Base-by-base conservation (phyloP, 768 basidiomycete species). In the Coprinopsis strossmayeri region DNA sequence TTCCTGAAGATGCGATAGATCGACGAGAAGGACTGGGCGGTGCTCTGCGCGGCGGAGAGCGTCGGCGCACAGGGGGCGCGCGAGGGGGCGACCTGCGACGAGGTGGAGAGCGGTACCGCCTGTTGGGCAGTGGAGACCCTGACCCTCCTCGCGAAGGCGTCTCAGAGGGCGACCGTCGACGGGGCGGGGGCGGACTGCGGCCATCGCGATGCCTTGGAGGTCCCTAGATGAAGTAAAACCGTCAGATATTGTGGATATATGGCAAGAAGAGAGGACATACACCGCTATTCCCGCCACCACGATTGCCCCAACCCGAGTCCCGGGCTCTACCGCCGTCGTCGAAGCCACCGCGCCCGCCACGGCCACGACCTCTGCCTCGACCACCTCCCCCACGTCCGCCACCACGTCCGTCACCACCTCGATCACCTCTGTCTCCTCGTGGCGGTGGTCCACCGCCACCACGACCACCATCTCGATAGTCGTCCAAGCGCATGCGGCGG, bases 401-500 rank as follows among this genome's bases (percentile, higher is more conserved):
- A 3, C 65, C 61, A 45, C 74, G 69, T 35, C 77, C 62, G 3
- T 74, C 70, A 25, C 71, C 58, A 12, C 75, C 48, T 64, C 77
- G 75, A 34, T 81, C 66, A 3, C 79, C 76, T 11, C 84, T 64
- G 0, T 82, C 82, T n/a, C 81, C 58, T 1, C 84, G 80, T 1
- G 83, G 61, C 2, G 82, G 78, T 7, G 79, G 68, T 0, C 78
- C 41, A 32, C 25, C 5, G 28, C 27, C 27, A 28, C 43, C 43
- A 32, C 43, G 12, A 45, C 43, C 84, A n/a, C 69, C 68, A 21
- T 81, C 80, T 35, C 84, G 70, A 10, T 87, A 73, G 51, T 88
- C 85, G 52, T 88, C 82, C 20, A 90, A 65, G 35, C 81, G 73
- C 39, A 72, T 69, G 21, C 88, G 70, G 48, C 87, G 75, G 58